Base-by-base conservation (phyloP, 1,284 basidiomycete genomes). In the Leccinum fallax region DNA sequence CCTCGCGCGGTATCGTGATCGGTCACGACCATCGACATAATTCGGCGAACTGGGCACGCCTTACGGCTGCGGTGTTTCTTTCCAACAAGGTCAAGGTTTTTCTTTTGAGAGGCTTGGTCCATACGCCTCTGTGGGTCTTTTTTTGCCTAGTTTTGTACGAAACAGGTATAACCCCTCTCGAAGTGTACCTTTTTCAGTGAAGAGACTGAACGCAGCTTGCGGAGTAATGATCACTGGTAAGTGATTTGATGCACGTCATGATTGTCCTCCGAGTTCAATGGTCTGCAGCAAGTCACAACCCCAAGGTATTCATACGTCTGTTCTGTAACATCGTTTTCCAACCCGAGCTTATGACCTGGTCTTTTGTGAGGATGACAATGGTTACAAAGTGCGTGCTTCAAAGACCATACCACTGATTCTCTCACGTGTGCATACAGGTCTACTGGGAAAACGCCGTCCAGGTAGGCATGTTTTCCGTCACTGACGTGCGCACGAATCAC, bases 201-300 rank as follows among this genome's bases (percentile, higher is more conserved):
- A 85, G 67, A 79, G 74, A 55, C 71, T 93, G 46, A 77, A 78
- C 19, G 91, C 93, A 7, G 88, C 88, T 3, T 90, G 89, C 61
- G 93, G 93, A 28, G 85, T 95, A 4, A 95, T 95, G 93, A 90
- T 95, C 59, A 95, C 93, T 65, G 89, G 90, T 88, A 58, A 26
- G 75, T 66, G 21, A 19, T 55, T 26, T 30, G 21, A 7, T 48
- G 16, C 26, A 28, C 30, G 8, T 58, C 46, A n/a, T 60, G 21
- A 28, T 30, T 8, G 2, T n/a, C 13, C 13, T 32, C 16, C 4
- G 16, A 61, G 16, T 46, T 62, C 32, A 61, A 57, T 52, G 15
- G 11, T 21, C 62, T 38, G 8, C 57, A 90, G 92, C 92, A 5
- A 92, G 89, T 64, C 92, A 94, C 68, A 94, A 94, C 70, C 92